Evolutionary conservation across 1,139 yeast genomes (phyloP).

Genomic region (Blastobotrys illinoisensis): DNA sequence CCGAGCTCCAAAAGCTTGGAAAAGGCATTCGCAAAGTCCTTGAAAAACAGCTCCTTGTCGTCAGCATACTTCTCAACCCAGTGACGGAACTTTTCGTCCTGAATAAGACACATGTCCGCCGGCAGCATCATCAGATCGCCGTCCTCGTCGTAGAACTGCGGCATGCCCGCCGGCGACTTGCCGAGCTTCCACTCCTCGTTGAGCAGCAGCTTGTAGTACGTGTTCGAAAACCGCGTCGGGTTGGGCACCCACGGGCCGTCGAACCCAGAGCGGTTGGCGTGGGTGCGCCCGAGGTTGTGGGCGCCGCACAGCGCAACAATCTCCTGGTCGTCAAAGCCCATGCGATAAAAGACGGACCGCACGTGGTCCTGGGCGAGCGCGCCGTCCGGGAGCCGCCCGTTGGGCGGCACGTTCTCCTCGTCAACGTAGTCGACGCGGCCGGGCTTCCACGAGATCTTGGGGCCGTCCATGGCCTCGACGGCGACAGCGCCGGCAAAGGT

Average conservation of each 20-base stretch:
- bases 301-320: slow-evolving; percentile 80
- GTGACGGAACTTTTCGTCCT: slow-evolving; percentile 43
- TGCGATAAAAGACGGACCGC: slow-evolving; percentile 58
- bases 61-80: slow-evolving; percentile 53
- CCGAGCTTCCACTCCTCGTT: slow-evolving; percentile 71
- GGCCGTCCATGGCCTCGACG: slow-evolving; percentile 58
- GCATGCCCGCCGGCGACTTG: slow-evolving; percentile 48
- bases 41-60: slow-evolving; percentile 46
- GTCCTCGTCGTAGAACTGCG: slow-evolving; percentile 72
- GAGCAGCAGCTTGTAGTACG: slow-evolving; percentile 58
- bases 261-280: slow-evolving; percentile 55
- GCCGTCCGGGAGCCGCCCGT: slow-evolving; percentile 70
- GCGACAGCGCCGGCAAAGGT: slow-evolving; percentile 61
- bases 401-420: slow-evolving; percentile 50
- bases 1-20: slow-evolving; percentile 57
- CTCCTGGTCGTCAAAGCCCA: slow-evolving; percentile 79
- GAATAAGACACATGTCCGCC: slow-evolving; percentile 51
- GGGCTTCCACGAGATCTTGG: slow-evolving; percentile 50
- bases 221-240: slow-evolving; percentile 60
- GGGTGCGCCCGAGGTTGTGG: slow-evolving; percentile 62
- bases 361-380: slow-evolving; percentile 64
- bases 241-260: slow-evolving; percentile 97
- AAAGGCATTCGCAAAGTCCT: slow-evolving; percentile 51
- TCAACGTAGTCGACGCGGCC: slow-evolving; percentile 58
- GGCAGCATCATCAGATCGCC: slow-evolving; percentile 56